Evolutionary conservation across 1,139 yeast species (phyloP).

Genomic region (Suhomyces anneliseae): DNA sequence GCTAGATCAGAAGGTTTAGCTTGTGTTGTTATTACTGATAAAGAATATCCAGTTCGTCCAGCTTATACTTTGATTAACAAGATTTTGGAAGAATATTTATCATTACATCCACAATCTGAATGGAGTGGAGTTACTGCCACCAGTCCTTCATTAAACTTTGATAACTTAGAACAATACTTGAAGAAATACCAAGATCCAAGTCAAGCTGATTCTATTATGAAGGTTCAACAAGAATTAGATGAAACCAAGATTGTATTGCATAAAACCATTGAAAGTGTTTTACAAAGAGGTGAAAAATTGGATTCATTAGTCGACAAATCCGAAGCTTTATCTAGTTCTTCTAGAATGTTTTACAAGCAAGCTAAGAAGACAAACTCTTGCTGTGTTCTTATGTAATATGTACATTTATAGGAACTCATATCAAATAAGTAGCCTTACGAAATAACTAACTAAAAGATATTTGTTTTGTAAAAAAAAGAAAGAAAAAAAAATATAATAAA

Average conservation of each 20-base stretch:
- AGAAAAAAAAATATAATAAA: too few species aligned
- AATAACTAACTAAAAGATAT: not conserved
- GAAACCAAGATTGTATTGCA: conserved; percentile 96
- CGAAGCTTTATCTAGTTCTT: conserved; percentile 84
- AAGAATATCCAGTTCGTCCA: conserved; percentile 96
- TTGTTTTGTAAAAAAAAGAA: too few species aligned
- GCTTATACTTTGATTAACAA: conserved; percentile 92
- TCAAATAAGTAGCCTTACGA: conserved; percentile 9
- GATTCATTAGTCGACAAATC: conserved; percentile 94
- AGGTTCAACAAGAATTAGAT: conserved; percentile 95
- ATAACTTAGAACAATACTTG: conserved; percentile 67
- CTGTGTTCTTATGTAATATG: conserved; percentile 68
- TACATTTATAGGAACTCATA: conserved; percentile 5
- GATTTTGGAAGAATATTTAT: conserved; percentile 83
- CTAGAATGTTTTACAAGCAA: conserved; percentile 94
- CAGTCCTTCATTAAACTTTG: conserved; percentile 49
- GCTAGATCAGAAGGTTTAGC: conserved; percentile 88
- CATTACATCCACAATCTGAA: conserved; percentile 72
- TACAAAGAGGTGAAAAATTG: conserved; percentile 94
- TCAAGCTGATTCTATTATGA: conserved; percentile 95
- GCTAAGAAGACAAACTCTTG: conserved; percentile 98
- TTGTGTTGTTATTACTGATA: conserved; percentile 91
- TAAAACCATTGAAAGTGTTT: conserved; percentile 90
- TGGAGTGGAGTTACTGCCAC: conserved; percentile 64
- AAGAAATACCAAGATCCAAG: conserved; percentile 92